These are phyloP conservation scores for Botrytis elliptica DNA, from an alignment of 2,329 filamentous ascomycete genomes.

Conservation along the genomic window DNA sequence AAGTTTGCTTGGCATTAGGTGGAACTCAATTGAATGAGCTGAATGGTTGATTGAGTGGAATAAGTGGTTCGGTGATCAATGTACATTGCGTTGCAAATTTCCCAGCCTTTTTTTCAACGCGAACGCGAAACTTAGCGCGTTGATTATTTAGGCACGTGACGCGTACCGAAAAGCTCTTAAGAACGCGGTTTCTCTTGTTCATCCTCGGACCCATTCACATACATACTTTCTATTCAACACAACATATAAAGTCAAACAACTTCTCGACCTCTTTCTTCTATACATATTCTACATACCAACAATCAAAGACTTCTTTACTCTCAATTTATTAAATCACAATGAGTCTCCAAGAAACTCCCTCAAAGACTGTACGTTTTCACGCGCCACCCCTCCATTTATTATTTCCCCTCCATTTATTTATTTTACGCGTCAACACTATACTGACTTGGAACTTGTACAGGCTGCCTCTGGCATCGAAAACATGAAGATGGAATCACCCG, in stretches of 20 bases:
- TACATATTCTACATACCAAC: slow-evolving; percentile 25
- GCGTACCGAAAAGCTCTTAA: slow-evolving; percentile 15
- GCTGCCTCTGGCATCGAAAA: slow-evolving; percentile 82
- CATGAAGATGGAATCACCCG: slow-evolving; percentile 88
- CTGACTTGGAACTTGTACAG: slow-evolving; percentile 49
- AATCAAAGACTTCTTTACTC: slow-evolving; percentile 17
- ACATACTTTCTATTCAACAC: not conserved
- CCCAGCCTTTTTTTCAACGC: slow-evolving; percentile 22
- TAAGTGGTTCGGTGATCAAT: slow-evolving; percentile 15
- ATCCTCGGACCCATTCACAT: not conserved
- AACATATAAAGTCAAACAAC: slow-evolving; percentile 10
- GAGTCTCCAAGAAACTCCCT: slow-evolving; percentile 73
- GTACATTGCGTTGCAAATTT: not conserved
- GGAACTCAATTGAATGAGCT: not conserved
- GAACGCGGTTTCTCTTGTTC: slow-evolving; percentile 13
- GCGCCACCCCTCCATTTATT: slow-evolving; percentile 39
- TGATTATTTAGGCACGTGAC: slow-evolving; percentile 12
- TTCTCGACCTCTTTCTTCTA: slow-evolving; percentile 26
- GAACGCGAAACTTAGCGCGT: slow-evolving; percentile 21
- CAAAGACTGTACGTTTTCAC: slow-evolving; percentile 60
- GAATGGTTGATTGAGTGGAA: not conserved
- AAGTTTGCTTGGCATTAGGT: slow-evolving; percentile 22
- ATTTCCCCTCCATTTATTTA: slow-evolving; percentile 39
- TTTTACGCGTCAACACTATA: slow-evolving; percentile 24
- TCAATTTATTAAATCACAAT: slow-evolving; percentile 47